Conservation (phyloP, 306 rosid genomes). For the Ceratonia siliqua region DNA sequence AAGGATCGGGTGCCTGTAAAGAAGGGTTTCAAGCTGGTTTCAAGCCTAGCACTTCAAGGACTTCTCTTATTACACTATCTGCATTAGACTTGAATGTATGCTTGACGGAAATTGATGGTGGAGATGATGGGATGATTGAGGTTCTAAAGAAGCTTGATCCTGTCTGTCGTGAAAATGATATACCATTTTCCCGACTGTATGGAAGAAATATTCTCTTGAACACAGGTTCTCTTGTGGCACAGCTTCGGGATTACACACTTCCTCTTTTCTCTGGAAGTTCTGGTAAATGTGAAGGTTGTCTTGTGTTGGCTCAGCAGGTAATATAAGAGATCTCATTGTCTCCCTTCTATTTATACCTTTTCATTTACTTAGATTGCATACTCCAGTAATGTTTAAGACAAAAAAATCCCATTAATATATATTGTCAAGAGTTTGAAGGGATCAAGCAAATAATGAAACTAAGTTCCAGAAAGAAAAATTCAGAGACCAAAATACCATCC, state of each 20-base stretch:
- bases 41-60: constrained; percentile 69
- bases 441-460: neutral
- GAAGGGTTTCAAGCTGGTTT: constrained; percentile 90
- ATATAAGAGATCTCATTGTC: constrained; percentile 21
- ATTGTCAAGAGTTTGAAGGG: constrained; percentile 8
- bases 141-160: constrained; percentile 79
- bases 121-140: constrained; percentile 87
- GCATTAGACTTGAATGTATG: constrained; percentile 67
- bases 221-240: constrained; percentile 59
- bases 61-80: constrained; percentile 66
- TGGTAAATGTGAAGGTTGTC: constrained; percentile 78
- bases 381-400: neutral
- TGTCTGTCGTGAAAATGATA: constrained; percentile 56
- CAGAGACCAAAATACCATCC: neutral
- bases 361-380: constrained; percentile 15
- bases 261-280: constrained; percentile 79
- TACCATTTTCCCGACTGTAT: constrained; percentile 85
- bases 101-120: constrained; percentile 82
- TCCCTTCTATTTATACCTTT: constrained; percentile 28
- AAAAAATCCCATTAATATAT: neutral
- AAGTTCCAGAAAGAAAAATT: neutral
- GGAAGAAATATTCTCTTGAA: constrained; percentile 77
- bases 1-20: constrained; percentile 84
- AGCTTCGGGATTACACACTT: constrained; percentile 69
- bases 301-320: constrained; percentile 97